A percentile compares a stretch with the other conserved stretches of the same genome.
phyloP scores from a whole-genome alignment of 768 basidiomycete species.

The Piloderma croceum region DNA sequence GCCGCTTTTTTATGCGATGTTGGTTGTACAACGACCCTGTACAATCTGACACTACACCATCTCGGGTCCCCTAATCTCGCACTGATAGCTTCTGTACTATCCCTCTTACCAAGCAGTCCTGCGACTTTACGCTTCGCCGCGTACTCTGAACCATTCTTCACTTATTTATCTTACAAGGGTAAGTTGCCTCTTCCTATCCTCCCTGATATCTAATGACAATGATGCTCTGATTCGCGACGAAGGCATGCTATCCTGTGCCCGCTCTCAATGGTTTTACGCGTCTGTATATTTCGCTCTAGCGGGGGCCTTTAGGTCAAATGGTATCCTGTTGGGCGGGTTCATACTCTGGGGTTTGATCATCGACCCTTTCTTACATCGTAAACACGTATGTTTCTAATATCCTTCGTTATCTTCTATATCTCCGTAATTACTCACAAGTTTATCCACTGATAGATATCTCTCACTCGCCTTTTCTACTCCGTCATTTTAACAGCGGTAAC shows the following conservation, averaged over 20 bases:
- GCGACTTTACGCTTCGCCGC: constrained; percentile 63
- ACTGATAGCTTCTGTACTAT: constrained; percentile 55
- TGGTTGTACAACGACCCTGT: constrained; percentile 35
- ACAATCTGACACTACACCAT: constrained; percentile 54
- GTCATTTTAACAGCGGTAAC: constrained; percentile 40
- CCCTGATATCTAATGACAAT: constrained; percentile 30
- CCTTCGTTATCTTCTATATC: constrained; percentile 12
- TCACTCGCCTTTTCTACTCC: constrained; percentile 30
- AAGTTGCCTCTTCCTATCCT: constrained; percentile 10
- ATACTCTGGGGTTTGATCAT: constrained; percentile 67
- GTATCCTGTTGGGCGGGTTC: constrained; percentile 70
- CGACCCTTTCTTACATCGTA: constrained; percentile 40
- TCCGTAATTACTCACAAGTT: background rate
- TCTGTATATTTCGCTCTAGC: constrained; percentile 61
- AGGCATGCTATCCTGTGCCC: constrained; percentile 28
- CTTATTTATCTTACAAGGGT: constrained; percentile 74
- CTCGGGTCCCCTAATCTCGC: constrained; percentile 55
- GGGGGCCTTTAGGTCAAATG: constrained; percentile 69
- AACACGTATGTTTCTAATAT: constrained; percentile 26
- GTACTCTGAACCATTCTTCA: constrained; percentile 85
- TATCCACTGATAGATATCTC: constrained; percentile 18
- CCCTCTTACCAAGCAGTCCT: constrained; percentile 78
- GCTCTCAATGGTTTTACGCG: constrained; percentile 47
- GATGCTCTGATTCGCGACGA: constrained; percentile 50
- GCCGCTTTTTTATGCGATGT: background rate